Evolutionary conservation across 1,284 basidiomycete genomes (phyloP).

Genomic region (Gymnopus androsaceus): DNA sequence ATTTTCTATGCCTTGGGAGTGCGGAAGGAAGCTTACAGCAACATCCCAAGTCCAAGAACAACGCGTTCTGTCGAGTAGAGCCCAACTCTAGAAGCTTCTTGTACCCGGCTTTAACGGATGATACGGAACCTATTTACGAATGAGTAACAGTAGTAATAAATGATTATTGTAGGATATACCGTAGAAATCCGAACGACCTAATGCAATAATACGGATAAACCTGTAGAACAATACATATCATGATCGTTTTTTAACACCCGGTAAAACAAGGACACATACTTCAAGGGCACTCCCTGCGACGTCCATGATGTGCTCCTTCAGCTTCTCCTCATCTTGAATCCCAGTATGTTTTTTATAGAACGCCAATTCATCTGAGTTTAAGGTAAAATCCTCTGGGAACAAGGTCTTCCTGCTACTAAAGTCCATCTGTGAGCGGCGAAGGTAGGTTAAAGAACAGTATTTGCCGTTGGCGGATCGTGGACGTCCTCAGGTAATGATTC

Average conservation of each 20-base stretch:
- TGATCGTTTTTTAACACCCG: too few species aligned
- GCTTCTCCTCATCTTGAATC: too few species aligned
- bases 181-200: conserved; percentile 17
- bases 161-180: conserved; percentile 4
- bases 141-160: not conserved
- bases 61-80: conserved; percentile 35
- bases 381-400: too few species aligned
- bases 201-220: conserved; percentile 19
- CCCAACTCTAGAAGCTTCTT: conserved; percentile 40
- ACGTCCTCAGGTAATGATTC: too few species aligned
- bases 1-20: conserved; percentile 52
- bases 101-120: conserved; percentile 40
- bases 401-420: too few species aligned
- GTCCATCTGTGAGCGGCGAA: too few species aligned
- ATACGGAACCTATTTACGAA: conserved; percentile 41
- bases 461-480: too few species aligned
- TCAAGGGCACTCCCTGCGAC: conserved; percentile 30
- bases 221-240: conserved; percentile 3
- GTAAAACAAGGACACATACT: conserved; percentile 24
- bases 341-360: too few species aligned
- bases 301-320: too few species aligned
- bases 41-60: too few species aligned
- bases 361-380: too few species aligned
- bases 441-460: too few species aligned
- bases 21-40: conserved; percentile 38